phyloP scores from a whole-genome alignment of 2,329 filamentous ascomycete genomes.

The Aspergillus bombycis region DNA sequence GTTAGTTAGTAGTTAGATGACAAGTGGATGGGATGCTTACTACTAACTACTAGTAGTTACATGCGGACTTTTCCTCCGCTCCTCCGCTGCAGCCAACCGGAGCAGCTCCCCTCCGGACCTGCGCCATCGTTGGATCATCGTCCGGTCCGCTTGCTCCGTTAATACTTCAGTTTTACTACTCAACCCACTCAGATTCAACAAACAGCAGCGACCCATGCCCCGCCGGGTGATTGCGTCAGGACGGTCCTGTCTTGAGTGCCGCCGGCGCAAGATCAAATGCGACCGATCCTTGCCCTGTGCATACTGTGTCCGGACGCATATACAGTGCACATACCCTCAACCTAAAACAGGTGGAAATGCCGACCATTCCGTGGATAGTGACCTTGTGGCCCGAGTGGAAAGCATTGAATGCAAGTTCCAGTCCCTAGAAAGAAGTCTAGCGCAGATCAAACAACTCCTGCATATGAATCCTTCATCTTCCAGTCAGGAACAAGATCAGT shows the following conservation, averaged over 20 bases:
- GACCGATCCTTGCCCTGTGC: constrained; percentile 27
- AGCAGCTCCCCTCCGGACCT: neutral
- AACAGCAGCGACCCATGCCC: constrained; percentile 8
- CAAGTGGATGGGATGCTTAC: neutral
- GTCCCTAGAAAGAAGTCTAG: constrained; percentile 2
- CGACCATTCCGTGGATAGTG: neutral
- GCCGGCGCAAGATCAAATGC: constrained; percentile 31
- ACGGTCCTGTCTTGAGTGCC: constrained; percentile 28
- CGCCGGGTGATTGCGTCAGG: constrained; percentile 13
- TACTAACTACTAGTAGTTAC: no score
- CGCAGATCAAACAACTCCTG: constrained; percentile 13
- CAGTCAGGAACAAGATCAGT: neutral
- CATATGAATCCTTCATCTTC: neutral
- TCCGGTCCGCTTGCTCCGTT: neutral
- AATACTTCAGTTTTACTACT: neutral
- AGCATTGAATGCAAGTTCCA: constrained; percentile 14
- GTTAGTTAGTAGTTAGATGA: neutral
- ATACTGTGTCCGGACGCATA: constrained; percentile 37
- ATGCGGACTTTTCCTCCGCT: constrained; percentile 12
- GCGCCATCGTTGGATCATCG: neutral
- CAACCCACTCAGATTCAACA: neutral
- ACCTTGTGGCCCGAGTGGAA: constrained; percentile 11
- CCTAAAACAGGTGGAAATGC: neutral
- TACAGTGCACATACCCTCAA: constrained; percentile 36
- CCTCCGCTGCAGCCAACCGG: constrained; percentile 18